Evolutionary conservation across 2,329 filamentous ascomycete genomes (phyloP), one percentile per base, ranked within the genome.

Genomic region (Fusarium marasasianum): DNA sequence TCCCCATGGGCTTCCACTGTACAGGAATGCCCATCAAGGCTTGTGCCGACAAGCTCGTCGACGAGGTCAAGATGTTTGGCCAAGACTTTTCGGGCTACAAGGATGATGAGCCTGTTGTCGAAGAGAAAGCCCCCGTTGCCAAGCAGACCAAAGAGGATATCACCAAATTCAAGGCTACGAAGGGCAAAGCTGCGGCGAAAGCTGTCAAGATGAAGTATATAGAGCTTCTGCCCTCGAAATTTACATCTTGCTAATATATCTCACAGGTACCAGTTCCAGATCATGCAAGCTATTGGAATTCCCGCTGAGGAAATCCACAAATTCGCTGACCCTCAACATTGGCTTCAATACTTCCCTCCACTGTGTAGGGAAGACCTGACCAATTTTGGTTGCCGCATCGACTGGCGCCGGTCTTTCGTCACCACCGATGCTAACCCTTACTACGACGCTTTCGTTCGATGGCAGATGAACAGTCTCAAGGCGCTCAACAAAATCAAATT

Each of bases 1-100:
- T 96, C 82, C 96, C 96, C 65, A 92, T 96, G 80, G 96, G 96
- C 38, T 99, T 95, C 86, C 96, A 99, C 87, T 84, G 83, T 85
- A 98, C 96, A 1, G 96, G 96, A 78, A 97, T 99, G 92, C 95
- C 95, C 51, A 99, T 99, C 87, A 98, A 98, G 85, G 95, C 96
- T 11, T 97, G 94, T 79, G 95, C 96, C 62, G 96, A 99, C 87
- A 98, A 98, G 87, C 90, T 99, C 51, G 91, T 92, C 67, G 91
- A 94, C 72, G 96, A 99, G 84, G 92, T 98, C 64, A 91, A 94
- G 83, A 87, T 93, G 85, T 99, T 98, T 79, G 96, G 96, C 29
- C 85, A 92, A 80, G 91, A 95, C 79, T 98, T 98, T 73, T 92
- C 95, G 79, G 87, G 89, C 53, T 97, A 94, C 83, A 87, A 89